Percentiles rank a stretch among this genome's conserved stretches.
Conservation (phyloP, 345 rosid genomes). For the Lagerstroemia speciosa region DNA sequence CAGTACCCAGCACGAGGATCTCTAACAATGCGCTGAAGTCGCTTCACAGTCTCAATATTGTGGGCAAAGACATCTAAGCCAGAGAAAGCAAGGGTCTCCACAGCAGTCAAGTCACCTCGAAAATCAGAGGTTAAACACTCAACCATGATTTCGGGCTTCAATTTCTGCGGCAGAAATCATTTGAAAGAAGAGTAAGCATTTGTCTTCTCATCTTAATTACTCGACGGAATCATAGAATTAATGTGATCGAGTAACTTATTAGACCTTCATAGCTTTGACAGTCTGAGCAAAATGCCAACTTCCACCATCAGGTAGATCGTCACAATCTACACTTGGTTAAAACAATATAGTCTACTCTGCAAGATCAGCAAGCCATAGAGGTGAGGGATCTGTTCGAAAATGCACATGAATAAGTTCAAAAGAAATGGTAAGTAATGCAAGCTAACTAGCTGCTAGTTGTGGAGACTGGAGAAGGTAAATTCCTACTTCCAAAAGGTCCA, state of each 20-base stretch:
- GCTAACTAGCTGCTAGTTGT: not conserved
- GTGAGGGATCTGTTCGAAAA: not conserved
- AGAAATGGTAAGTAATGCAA: not conserved
- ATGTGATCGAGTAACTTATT: not conserved
- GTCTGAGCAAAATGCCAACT: constrained; percentile 97
- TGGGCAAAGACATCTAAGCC: constrained; percentile 97
- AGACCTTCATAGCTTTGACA: constrained; percentile 83
- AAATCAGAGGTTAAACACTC: constrained; percentile 98
- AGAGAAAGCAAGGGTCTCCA: constrained; percentile 62
- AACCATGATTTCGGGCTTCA: constrained; percentile 87
- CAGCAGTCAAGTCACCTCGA: constrained; percentile 80
- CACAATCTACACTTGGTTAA: constrained; percentile 98
- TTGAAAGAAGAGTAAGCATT: constrained; percentile 2
- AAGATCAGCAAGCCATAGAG: constrained; percentile 7
- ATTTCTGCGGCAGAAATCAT: constrained; percentile 39
- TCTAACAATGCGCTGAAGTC: constrained; percentile 90
- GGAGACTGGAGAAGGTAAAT: not conserved
- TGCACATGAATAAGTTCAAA: not conserved
- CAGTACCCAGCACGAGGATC: constrained; percentile 99
- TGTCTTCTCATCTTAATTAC: not conserved
- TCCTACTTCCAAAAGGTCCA: no score
- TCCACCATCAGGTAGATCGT: constrained; percentile 96
- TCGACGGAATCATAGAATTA: not conserved
- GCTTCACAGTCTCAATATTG: constrained; percentile 87
- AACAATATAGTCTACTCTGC: constrained; percentile 94